A percentile compares a stretch with the other conserved stretches of the same genome.
Conservation (phyloP, 2,329 filamentous ascomycete species). For the Fusarium succisae region DNA sequence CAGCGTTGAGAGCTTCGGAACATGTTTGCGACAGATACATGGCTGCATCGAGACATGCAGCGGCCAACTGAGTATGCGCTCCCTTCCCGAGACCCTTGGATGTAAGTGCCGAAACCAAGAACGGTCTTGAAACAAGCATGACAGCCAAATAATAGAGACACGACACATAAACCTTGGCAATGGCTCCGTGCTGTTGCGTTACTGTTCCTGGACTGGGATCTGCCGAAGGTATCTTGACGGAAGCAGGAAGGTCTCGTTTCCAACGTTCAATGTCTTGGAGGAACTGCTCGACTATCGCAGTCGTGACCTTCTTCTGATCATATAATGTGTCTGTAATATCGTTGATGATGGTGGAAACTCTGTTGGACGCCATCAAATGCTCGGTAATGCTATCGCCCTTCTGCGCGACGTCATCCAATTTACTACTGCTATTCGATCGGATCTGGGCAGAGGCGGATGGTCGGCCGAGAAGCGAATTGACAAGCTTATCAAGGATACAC, state of each 20-base stretch:
- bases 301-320: conserved; percentile 47
- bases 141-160: conserved; percentile 69
- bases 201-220: conserved; percentile 4
- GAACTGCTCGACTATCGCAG: conserved; percentile 50
- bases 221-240: conserved; percentile 29
- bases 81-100: conserved; percentile 43
- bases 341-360: conserved; percentile 55
- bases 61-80: conserved; percentile 52
- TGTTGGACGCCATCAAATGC: conserved; percentile 53
- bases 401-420: conserved; percentile 20
- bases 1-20: conserved; percentile 55
- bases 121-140: conserved; percentile 64
- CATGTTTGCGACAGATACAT: conserved; percentile 65
- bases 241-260: conserved; percentile 55
- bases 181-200: conserved; percentile 46
- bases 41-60: conserved; percentile 65
- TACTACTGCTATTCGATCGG: conserved; percentile 15
- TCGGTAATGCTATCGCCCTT: conserved; percentile 35
- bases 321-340: conserved; percentile 56
- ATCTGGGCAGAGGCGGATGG: conserved; percentile 47
- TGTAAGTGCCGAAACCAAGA: conserved; percentile 61
- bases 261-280: conserved; percentile 55
- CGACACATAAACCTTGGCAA: conserved; percentile 63
- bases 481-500: conserved; percentile 51
- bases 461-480: conserved; percentile 51